Base-by-base conservation (phyloP, 257 asterid species). In the Misopates orontium region DNA sequence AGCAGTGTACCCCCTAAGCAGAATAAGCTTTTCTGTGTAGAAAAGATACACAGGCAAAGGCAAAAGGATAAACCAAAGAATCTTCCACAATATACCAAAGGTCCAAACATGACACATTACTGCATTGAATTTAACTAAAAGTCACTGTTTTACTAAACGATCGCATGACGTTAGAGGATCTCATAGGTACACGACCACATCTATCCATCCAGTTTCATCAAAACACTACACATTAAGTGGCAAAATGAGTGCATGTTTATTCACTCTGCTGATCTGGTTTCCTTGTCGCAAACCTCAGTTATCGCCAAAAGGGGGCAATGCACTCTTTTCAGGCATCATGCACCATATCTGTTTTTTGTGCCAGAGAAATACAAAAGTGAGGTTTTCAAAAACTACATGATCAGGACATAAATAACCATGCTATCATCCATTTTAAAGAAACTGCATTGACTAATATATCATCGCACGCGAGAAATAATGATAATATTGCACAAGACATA, bases 301-400 rank as follows among this genome's bases (percentile, higher is more conserved):
- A 36, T 36, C 42, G 8, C 42, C 42, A 28, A 28, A 28, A 73
- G 77, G 3, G 36, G 36, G 72, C 52, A 60, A 45, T 36, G 20
- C 55, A 54, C 65, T 66, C 57, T 79, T 78, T 69, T 77, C 73
- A 42, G 63, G 76, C 68, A 78, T 81, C 78, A 69, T 15, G 70
- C 72, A 51, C 52, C 71, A 36, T 69, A 69, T 81, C 87, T 80
- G 85, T 65, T 68, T 58, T 49, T 62, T 73, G 53, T 71, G 58
- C 61, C 51, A 50, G 58, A 39, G 61, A 60, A 55, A 36, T 66
- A 71, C 64, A 42, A 39, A 62, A 67, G 55, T 45, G 69, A 53
- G 31, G 68, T 60, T 39, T 5, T 68, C 65, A 59, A 20, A 55
- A 39, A 45, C 31, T 61, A 55, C 17, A 48, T 54, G 71, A 52